Evolutionary conservation across 805 yeast genomes (phyloP).

Genomic region (Ogataea corticis): DNA sequence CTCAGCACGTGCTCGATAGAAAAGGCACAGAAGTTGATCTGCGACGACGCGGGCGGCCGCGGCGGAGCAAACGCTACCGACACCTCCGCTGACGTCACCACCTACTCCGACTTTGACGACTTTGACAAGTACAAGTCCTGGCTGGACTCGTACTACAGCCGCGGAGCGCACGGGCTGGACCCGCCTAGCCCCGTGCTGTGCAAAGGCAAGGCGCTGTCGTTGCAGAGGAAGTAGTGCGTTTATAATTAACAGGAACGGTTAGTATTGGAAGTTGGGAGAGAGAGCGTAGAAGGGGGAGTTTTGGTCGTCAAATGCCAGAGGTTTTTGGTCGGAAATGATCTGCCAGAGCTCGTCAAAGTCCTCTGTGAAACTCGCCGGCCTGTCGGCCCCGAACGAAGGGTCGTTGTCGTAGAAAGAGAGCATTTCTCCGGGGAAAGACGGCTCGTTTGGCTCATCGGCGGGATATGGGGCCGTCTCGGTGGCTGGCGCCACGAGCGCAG

Average conservation of each 20-base stretch:
- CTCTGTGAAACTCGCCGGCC: not conserved
- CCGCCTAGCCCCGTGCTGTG: not conserved
- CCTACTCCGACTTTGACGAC: constrained; percentile 19
- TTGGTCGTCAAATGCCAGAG: constrained; percentile 13
- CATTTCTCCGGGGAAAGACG: not conserved
- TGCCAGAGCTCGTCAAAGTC: constrained; percentile 22
- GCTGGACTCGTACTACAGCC: constrained; percentile 22
- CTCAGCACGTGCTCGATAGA: constrained; percentile 11
- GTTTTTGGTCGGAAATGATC: constrained; percentile 21
- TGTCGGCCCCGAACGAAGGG: not conserved
- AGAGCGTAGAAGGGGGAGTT: no score
- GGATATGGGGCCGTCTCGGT: not conserved
- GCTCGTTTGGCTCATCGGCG: not conserved
- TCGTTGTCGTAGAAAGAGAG: not conserved
- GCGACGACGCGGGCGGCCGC: constrained; percentile 7
- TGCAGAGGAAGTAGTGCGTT: no score
- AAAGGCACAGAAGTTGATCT: constrained; percentile 17
- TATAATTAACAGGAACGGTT: no score
- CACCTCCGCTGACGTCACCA: constrained; percentile 3
- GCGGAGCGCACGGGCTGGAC: not conserved
- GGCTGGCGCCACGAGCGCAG: no score
- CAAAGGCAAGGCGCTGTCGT: no score
- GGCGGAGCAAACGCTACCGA: not conserved
- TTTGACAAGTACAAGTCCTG: constrained; percentile 27
- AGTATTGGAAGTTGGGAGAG: constrained; percentile 10